These are phyloP conservation scores for Cladosporium cucumerinum DNA, from an alignment of 2,329 filamentous ascomycete genomes.

Conservation along the genomic window DNA sequence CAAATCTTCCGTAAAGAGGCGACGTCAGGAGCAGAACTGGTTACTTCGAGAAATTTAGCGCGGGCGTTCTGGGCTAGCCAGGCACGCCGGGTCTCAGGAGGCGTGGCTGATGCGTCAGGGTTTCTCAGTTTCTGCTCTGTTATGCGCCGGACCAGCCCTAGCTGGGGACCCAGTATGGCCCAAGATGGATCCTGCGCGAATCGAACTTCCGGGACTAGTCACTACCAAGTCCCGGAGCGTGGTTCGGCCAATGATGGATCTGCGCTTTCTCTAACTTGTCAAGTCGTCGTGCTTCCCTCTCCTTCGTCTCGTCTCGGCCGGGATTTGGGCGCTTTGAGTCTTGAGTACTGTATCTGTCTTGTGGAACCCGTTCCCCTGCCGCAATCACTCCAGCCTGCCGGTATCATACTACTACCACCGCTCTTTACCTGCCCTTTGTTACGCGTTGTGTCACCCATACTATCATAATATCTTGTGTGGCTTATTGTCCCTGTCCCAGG, in stretches of 20 bases:
- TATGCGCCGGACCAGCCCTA: constrained; percentile 10
- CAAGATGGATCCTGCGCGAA: constrained; percentile 11
- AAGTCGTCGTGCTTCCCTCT: neutral
- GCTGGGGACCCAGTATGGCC: neutral
- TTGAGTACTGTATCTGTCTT: constrained; percentile 2
- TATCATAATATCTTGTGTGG: constrained; percentile 10
- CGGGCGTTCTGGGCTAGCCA: constrained; percentile 1
- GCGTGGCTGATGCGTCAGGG: constrained; percentile 13
- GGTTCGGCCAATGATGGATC: constrained; percentile 9
- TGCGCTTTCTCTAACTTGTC: neutral
- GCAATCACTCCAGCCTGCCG: constrained; percentile 5
- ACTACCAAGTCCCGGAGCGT: constrained; percentile 8
- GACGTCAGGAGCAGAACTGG: neutral
- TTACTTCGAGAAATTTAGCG: neutral
- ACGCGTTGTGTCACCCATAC: constrained; percentile 2
- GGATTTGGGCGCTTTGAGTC: constrained; percentile 6
- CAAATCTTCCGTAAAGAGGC: constrained; percentile 5
- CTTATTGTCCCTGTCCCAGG: neutral
- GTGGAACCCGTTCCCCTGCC: constrained; percentile 8
- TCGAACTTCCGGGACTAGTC: constrained; percentile 11
- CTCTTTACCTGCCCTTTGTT: constrained; percentile 8
- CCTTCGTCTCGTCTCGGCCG: constrained; percentile 2
- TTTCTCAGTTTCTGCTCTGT: neutral
- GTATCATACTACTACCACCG: constrained; percentile 1
- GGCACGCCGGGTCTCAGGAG: constrained; percentile 9